Evolutionary conservation across 2,329 filamentous ascomycete species (phyloP).

Genomic region (Chaetomiaceae sp.): DNA sequence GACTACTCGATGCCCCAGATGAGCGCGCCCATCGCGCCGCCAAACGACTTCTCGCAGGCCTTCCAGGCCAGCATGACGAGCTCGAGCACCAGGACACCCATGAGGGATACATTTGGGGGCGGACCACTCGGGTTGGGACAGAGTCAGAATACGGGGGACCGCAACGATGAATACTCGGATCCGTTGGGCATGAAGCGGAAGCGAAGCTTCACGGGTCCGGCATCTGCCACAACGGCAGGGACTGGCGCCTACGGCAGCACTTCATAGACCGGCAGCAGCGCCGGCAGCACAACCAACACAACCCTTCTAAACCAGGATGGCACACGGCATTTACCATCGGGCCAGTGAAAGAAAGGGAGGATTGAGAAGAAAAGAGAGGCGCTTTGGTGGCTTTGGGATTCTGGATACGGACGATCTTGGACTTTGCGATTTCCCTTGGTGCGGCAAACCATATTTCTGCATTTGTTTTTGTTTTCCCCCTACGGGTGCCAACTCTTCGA

Average conservation of each 20-base stretch:
- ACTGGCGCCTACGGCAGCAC: conserved; percentile 21
- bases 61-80: conserved; percentile 40
- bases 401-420: too few relatives aligned
- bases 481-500: not conserved
- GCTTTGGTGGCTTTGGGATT: too few relatives aligned
- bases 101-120: conserved; percentile 41
- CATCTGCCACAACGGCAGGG: conserved; percentile 17
- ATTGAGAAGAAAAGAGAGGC: too few relatives aligned
- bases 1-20: conserved; percentile 52
- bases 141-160: conserved; percentile 21
- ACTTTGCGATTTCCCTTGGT: too few relatives aligned
- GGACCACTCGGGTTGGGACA: conserved; percentile 28
- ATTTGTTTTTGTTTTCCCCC: too few relatives aligned
- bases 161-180: conserved; percentile 29
- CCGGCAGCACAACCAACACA: not conserved
- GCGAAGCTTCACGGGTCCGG: conserved; percentile 33
- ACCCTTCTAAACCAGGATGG: not conserved
- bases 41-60: conserved; percentile 48
- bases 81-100: conserved; percentile 38
- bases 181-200: conserved; percentile 35
- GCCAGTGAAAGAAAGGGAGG: not conserved
- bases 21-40: conserved; percentile 49
- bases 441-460: too few relatives aligned
- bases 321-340: not conserved
- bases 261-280: conserved; percentile 15